Conservation (phyloP, 108 stramenopile genomes). For the Skeletonema costatum region DNA sequence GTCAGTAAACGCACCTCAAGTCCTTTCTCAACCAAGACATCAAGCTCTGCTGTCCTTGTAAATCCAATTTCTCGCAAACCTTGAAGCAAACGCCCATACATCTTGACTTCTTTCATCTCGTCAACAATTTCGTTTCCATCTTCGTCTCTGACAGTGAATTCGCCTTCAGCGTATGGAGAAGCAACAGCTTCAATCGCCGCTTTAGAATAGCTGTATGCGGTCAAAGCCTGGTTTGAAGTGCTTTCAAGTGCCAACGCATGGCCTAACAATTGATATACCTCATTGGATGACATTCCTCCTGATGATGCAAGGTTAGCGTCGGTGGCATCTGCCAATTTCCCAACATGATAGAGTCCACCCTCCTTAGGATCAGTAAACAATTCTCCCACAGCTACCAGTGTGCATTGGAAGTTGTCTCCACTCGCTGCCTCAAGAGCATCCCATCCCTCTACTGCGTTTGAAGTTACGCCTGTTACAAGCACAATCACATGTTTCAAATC, state of each 20-base stretch:
- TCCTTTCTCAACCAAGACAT: conserved; percentile 68
- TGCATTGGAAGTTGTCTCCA: conserved; percentile 45
- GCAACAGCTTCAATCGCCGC: conserved; percentile 9
- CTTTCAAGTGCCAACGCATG: conserved; percentile 72
- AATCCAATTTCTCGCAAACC: conserved; percentile 77
- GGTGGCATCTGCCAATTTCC: background rate
- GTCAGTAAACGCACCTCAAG: conserved; percentile 33
- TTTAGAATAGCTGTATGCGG: conserved; percentile 15
- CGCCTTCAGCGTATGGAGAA: conserved; percentile 7
- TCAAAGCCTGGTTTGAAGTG: conserved; percentile 47
- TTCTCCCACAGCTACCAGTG: conserved; percentile 68
- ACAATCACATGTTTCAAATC: conserved; percentile 64
- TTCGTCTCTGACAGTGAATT: conserved; percentile 14
- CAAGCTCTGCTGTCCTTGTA: conserved; percentile 74
- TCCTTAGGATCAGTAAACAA: conserved; percentile 63
- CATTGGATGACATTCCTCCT: conserved; percentile 52
- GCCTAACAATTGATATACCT: conserved; percentile 63
- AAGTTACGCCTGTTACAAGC: conserved; percentile 54
- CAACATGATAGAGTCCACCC: conserved; percentile 56
- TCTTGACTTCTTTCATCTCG: conserved; percentile 44
- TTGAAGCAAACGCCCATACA: conserved; percentile 51
- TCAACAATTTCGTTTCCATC: conserved; percentile 19
- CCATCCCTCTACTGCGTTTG: conserved; percentile 32
- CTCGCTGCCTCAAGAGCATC: conserved; percentile 39
- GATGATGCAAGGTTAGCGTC: conserved; percentile 28